phyloP scores from a whole-genome alignment of 2,329 filamentous ascomycete genomes.

The Neofusicoccum ribis region DNA sequence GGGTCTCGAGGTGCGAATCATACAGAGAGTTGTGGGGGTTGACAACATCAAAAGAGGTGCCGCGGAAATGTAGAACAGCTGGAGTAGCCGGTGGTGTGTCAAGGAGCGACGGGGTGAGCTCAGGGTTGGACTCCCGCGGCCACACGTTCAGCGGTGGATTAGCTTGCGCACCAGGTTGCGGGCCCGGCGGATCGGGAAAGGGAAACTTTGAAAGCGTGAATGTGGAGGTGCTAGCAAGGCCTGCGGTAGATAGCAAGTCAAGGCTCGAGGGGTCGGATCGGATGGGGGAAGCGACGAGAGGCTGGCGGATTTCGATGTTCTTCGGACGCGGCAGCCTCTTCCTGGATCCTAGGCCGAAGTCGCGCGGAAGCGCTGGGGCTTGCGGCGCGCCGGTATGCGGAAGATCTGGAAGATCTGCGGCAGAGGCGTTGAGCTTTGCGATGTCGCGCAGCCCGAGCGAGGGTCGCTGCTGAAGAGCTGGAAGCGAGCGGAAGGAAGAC shows the following conservation, averaged over 20 bases:
- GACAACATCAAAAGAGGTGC: slow-evolving; percentile 41
- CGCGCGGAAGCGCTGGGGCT: neutral
- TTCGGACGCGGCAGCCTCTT: slow-evolving; percentile 21
- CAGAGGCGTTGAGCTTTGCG: slow-evolving; percentile 12
- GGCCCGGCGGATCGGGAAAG: slow-evolving; percentile 24
- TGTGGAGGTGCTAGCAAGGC: slow-evolving; percentile 28
- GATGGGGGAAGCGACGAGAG: slow-evolving; percentile 18
- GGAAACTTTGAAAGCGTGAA: slow-evolving; percentile 40
- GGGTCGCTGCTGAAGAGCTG: slow-evolving; percentile 28
- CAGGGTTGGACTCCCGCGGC: neutral
- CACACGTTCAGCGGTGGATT: slow-evolving; percentile 15
- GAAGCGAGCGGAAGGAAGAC: slow-evolving; percentile 22
- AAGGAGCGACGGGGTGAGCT: slow-evolving; percentile 23
- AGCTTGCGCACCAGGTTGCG: slow-evolving; percentile 25
- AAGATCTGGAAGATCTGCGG: slow-evolving; percentile 8
- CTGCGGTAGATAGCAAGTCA: slow-evolving; percentile 24
- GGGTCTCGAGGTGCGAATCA: slow-evolving; percentile 38
- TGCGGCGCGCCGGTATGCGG: neutral
- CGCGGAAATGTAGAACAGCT: slow-evolving; percentile 40
- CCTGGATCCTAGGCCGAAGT: neutral
- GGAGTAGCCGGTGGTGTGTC: slow-evolving; percentile 39
- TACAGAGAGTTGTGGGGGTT: slow-evolving; percentile 40
- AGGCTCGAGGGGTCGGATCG: slow-evolving; percentile 27
- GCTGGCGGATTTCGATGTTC: neutral
- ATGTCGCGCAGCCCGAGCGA: slow-evolving; percentile 29